These are phyloP conservation scores for Bruguiera sexangula DNA, from an alignment of 345 rosid genomes.

Conservation along the genomic window DNA sequence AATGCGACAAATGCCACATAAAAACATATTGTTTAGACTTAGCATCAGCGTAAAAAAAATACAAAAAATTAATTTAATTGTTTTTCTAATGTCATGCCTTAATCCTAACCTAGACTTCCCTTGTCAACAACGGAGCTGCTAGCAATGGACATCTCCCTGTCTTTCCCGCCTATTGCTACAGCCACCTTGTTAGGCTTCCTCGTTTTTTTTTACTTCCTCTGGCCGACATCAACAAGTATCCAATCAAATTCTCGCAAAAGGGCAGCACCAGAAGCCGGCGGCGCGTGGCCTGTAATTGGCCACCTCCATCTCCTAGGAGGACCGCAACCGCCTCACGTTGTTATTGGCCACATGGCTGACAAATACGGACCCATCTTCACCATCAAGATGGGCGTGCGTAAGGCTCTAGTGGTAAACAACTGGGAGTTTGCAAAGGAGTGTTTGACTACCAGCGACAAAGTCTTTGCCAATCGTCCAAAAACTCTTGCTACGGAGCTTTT, in stretches of 20 bases:
- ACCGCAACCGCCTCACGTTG: conserved; percentile 21
- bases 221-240: neutral
- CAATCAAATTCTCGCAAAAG: neutral
- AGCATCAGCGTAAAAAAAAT: too few species aligned
- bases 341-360: conserved; percentile 33
- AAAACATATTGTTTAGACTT: too few species aligned
- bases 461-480: conserved; percentile 26
- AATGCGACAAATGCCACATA: too few species aligned
- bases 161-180: neutral
- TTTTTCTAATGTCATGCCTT: too few species aligned
- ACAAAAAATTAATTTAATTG: too few species aligned
- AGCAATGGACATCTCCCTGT: neutral
- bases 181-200: neutral
- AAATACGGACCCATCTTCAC: conserved; percentile 34
- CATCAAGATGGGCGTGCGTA: conserved; percentile 25
- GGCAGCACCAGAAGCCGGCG: neutral
- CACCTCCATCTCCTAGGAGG: conserved; percentile 22
- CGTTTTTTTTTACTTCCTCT: neutral
- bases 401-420: conserved; percentile 26
- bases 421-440: conserved; percentile 36
- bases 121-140: neutral
- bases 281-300: conserved; percentile 17
- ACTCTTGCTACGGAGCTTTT: conserved; percentile 9
- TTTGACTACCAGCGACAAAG: conserved; percentile 30
- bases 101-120: neutral